phyloP scores from a whole-genome alignment of 2,329 filamentous ascomycete genomes.

The Thermomyces lanuginosus region DNA sequence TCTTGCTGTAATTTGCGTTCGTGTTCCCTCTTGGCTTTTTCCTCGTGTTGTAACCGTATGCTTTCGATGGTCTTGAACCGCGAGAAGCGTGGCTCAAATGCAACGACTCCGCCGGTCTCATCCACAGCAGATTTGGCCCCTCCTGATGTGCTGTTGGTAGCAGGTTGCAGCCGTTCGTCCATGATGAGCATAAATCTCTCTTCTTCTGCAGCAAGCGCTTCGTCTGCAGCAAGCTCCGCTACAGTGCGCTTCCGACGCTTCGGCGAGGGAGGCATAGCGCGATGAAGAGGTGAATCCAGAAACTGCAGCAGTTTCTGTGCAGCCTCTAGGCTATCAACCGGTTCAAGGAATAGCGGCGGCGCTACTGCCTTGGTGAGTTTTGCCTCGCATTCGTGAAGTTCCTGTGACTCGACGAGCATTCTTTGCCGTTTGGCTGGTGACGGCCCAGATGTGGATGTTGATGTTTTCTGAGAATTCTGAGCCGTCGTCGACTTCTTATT shows the following conservation, averaged over 20 bases:
- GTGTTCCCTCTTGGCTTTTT: constrained; percentile 40
- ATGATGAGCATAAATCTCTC: constrained; percentile 86
- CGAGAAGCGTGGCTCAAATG: constrained; percentile 75
- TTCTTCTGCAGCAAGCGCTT: constrained; percentile 73
- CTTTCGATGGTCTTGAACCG: constrained; percentile 81
- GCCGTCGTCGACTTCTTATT: constrained; percentile 30
- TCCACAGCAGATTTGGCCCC: constrained; percentile 50
- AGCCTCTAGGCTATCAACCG: constrained; percentile 52
- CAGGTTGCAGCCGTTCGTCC: constrained; percentile 62
- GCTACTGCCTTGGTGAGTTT: constrained; percentile 58
- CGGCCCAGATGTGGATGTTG: constrained; percentile 40
- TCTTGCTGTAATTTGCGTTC: constrained; percentile 35
- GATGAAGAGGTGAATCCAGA: constrained; percentile 61
- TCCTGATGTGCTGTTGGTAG: constrained; percentile 40
- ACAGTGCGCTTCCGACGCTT: constrained; percentile 87
- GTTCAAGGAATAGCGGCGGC: constrained; percentile 60
- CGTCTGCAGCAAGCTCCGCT: constrained; percentile 86
- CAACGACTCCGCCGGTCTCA: constrained; percentile 50
- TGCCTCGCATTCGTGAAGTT: constrained; percentile 59
- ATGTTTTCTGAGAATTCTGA: constrained; percentile 38
- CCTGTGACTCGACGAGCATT: constrained; percentile 60
- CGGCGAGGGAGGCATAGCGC: constrained; percentile 58
- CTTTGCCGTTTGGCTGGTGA: constrained; percentile 51
- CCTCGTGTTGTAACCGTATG: constrained; percentile 61
- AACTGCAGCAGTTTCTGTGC: constrained; percentile 55